Base-by-base conservation (phyloP, 805 yeast genomes). In the Grigorovia transvaalensis region DNA sequence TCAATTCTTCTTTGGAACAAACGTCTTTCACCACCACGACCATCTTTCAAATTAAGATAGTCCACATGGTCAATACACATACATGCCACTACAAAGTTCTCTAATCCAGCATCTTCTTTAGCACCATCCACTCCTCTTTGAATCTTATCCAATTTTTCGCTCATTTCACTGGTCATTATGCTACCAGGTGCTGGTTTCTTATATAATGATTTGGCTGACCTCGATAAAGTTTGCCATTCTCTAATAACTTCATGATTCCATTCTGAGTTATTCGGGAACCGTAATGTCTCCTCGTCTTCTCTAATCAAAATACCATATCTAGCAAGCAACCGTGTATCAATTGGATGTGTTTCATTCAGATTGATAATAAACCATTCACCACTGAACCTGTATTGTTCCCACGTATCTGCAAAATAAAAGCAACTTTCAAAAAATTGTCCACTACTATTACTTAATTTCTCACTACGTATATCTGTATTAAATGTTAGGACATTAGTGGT, bases 81-180 rank as follows among this genome's bases (percentile, higher is more conserved):
- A 43, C 84, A 81, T 30, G 85, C 78, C 23, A 86, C 79, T 1
- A 81, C 80, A 63, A 84, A 87, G 64, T 85, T 81, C 61, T 80
- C 82, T 51, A 76, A 68, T 0, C 84, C 81, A 29, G 78, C 79
- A 33, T 78, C 81, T 49, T 79, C 82, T 60, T 79, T 76, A 45
- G 79, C 75, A 8, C 95, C 95, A 67, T 88, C 95, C 17, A 88
- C 95, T 12, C 95, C 91, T 58, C 95, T 75, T 47, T 78, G 74
- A 47, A 88, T 82, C 50, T 85, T 78, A 66, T 88, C 95, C 45
- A 88, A 67, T 51, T 73, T 64, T 57, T 78, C 79, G 41, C 73
- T 72, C 52, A 78, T 79, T 44, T 79, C 82, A 8, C 72, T 72
- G 11, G 78, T 77, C 62, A 88, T 61, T 20, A 71, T 68, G 1